phyloP scores from a whole-genome alignment of 495 filamentous ascomycete species.

The Hypomontagnella monticulosa region DNA sequence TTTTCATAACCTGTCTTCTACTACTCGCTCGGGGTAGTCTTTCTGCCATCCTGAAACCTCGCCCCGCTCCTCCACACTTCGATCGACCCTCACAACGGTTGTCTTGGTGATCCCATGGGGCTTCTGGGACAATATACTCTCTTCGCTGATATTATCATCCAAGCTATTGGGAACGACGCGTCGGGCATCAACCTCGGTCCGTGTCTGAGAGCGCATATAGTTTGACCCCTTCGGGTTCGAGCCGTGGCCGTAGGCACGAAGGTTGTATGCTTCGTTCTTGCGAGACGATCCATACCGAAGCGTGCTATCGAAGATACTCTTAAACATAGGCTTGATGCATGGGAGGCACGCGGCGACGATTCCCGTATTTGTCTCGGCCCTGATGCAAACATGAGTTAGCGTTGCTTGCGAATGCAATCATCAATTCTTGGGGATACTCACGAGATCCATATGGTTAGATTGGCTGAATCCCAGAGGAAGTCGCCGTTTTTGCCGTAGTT shows the following conservation, averaged over 20 bases:
- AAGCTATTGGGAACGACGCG: neutral
- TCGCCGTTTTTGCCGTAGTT: conserved; percentile 54
- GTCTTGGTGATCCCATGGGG: conserved; percentile 21
- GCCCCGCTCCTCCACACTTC: neutral
- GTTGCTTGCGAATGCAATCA: neutral
- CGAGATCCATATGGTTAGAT: conserved; percentile 48
- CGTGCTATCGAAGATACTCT: conserved; percentile 4
- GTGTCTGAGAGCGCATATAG: neutral
- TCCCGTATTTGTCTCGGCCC: conserved; percentile 22
- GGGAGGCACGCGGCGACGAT: conserved; percentile 21
- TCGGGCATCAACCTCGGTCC: conserved; percentile 6
- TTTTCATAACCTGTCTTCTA: conserved; percentile 20
- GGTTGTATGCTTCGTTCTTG: conserved; percentile 9
- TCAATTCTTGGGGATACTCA: conserved; percentile 11
- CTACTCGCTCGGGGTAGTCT: neutral
- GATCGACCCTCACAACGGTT: conserved; percentile 17
- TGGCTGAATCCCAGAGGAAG: conserved; percentile 56
- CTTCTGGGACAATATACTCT: neutral
- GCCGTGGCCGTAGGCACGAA: conserved; percentile 1
- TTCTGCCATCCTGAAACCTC: conserved; percentile 8
- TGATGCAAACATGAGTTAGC: neutral
- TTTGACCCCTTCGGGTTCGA: conserved; percentile 6
- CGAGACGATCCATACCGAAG: conserved; percentile 20
- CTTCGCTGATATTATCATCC: conserved; percentile 13
- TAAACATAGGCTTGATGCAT: conserved; percentile 18